Base-by-base conservation (phyloP, 768 basidiomycete species). In the Coprinellus aureogranulatus region DNA sequence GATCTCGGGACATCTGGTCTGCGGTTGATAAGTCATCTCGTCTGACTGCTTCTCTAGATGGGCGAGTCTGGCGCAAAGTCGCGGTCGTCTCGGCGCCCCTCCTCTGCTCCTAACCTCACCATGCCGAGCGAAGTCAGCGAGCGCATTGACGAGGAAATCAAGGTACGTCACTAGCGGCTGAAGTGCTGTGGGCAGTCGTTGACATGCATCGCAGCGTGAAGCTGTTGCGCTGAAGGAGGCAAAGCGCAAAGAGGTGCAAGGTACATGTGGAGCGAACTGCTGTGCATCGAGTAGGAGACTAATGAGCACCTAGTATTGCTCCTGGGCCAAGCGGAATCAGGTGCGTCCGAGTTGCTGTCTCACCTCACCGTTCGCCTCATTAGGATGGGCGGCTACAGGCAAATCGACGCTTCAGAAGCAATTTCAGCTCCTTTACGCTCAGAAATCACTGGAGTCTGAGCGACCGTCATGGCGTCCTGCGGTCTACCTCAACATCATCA, bases 401-500 rank as follows among this genome's bases (percentile, higher is more conserved):
- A 93, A 93, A 71, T 90, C 89, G 2, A 92, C 91, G 2, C 77
- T 92, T 12, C 88, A 88, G 65, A 92, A 92, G 65, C 90, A 92
- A 69, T 90, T 92, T 65, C 89, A 92, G 65, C 77, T 92, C 0
- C 87, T 85, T 71, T 90, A 91, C 64, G 85, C 89, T 8, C 85
- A 88, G 2, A 78, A 81, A 57, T 75, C 85, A 0, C 81, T 92
- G 34, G 88, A 92, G 44, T 73, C 77, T 51, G 87, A 89, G 72
- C 84, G 88, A 23, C 81, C 85, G 0, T 84, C 83, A 3, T 93
- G 92, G 91, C 81, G 84, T 20, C 84, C 88, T 2, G 85, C 92
- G 28, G 86, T 93, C 28, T 90, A 89, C 72, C 87, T 89, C 76
- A 93, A 93, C 73, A 78, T 92, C 62, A 82, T 93, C 77, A 87